Conservation (phyloP, 495 filamentous ascomycete genomes). For the Clohesyomyces aquaticus region DNA sequence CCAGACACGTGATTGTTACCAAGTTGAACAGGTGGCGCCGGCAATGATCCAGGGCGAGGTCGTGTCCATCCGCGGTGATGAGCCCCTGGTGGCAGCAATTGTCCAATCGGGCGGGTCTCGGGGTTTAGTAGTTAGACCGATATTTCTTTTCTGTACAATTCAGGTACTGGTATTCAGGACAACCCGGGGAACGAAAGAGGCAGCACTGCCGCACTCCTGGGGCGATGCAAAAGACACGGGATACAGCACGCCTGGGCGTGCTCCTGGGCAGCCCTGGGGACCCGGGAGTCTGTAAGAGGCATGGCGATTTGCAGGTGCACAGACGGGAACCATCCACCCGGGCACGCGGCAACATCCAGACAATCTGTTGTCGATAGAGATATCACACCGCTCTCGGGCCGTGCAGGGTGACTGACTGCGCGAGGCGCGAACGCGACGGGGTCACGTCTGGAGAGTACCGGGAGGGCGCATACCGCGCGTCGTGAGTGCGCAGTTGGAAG, state of each 20-base stretch:
- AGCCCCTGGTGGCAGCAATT: not conserved
- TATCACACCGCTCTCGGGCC: not conserved
- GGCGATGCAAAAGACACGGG: too few species aligned
- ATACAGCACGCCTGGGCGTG: not conserved
- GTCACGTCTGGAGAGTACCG: too few species aligned
- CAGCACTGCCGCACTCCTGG: too few species aligned
- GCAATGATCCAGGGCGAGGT: not conserved
- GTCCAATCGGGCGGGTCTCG: not conserved
- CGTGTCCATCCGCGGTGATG: not conserved
- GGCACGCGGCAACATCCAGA: too few species aligned
- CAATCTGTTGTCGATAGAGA: too few species aligned
- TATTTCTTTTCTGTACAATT: too few species aligned
- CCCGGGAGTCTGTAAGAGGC: not conserved
- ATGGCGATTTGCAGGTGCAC: conserved; percentile 4
- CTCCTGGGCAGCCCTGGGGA: not conserved
- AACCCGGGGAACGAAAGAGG: not conserved
- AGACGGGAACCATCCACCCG: not conserved
- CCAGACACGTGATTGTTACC: not conserved
- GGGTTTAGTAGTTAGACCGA: too few species aligned
- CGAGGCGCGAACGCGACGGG: too few species aligned
- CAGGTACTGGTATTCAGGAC: too few species aligned
- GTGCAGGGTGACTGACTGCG: not conserved
- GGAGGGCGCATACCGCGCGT: too few species aligned
- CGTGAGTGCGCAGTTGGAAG: too few species aligned
- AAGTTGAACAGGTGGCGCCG: not conserved